A percentile compares a stretch with the other conserved stretches of the same genome.
These are phyloP conservation scores for Sarocladium oryzae DNA, from an alignment of 2,329 filamentous ascomycete genomes.

Conservation along the genomic window DNA sequence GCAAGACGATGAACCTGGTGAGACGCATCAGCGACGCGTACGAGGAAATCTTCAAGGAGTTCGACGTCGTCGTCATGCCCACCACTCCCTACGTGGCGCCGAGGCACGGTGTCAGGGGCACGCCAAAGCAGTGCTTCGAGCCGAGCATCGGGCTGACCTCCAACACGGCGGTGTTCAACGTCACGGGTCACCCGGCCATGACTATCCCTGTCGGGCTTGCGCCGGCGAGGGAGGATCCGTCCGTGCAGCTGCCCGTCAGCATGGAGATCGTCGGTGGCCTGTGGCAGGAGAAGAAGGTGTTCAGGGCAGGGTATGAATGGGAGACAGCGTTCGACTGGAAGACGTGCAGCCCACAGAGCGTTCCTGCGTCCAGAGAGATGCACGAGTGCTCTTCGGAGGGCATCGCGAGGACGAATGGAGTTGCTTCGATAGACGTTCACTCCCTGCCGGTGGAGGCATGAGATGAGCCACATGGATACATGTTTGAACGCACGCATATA, in stretches of 20 bases:
- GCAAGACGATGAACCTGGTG: conserved; percentile 42
- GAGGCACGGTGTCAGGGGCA: conserved; percentile 30
- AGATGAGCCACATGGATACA: neutral
- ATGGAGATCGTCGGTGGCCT: conserved; percentile 48
- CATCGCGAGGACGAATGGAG: neutral
- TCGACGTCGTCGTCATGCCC: conserved; percentile 41
- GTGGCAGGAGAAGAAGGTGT: conserved; percentile 42
- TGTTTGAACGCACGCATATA: neutral
- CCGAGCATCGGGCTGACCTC: conserved; percentile 46
- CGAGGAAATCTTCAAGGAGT: conserved; percentile 30
- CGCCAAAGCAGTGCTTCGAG: conserved; percentile 37
- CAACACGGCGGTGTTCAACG: conserved; percentile 52
- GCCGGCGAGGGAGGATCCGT: conserved; percentile 30
- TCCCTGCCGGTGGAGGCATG: neutral
- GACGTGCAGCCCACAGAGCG: neutral
- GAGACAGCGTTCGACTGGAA: conserved; percentile 38
- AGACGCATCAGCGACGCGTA: conserved; percentile 41
- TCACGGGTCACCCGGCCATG: conserved; percentile 50
- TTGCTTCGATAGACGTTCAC: neutral
- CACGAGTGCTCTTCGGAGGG: neutral
- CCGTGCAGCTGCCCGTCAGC: conserved; percentile 40
- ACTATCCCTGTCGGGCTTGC: conserved; percentile 43
- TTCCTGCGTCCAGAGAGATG: neutral
- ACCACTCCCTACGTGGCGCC: conserved; percentile 42
- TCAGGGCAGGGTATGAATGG: conserved; percentile 39